Evolutionary conservation across 1,284 basidiomycete species (phyloP).

Genomic region (Apiotrichum gamsii): DNA sequence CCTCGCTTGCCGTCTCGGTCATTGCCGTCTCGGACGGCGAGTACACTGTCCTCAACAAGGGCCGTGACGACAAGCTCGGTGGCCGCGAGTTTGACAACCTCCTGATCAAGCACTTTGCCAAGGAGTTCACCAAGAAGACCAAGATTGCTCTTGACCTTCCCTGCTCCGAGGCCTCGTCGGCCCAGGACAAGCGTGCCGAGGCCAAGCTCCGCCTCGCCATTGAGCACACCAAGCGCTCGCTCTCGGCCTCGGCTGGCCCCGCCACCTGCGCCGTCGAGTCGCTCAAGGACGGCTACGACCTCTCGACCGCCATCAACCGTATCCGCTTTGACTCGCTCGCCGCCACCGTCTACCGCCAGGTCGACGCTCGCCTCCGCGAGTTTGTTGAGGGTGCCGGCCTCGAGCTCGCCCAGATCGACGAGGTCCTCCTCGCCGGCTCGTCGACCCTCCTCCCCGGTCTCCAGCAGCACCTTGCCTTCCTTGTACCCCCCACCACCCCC

Average conservation of each 20-base stretch:
- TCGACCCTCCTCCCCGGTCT: conserved; percentile 80
- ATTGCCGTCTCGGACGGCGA: conserved; percentile 53
- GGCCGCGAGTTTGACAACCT: conserved; percentile 52
- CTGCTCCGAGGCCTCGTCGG: conserved; percentile 53
- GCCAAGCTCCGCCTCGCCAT: conserved; percentile 88
- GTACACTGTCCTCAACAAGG: conserved; percentile 52
- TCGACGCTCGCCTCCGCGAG: conserved; percentile 59
- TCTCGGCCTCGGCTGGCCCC: conserved; percentile 78
- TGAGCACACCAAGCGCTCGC: conserved; percentile 90
- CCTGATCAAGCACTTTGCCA: conserved; percentile 84
- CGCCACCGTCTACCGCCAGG: conserved; percentile 63
- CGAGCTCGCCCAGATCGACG: conserved; percentile 76
- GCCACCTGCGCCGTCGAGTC: conserved; percentile 89
- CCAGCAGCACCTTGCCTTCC: conserved; percentile 62
- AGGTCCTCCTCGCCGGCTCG: conserved; percentile 85
- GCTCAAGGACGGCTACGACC: conserved; percentile 90
- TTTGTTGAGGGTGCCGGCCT: conserved; percentile 60
- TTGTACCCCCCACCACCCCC: conserved; percentile 61
- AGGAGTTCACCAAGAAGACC: conserved; percentile 97
- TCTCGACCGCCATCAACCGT: conserved; percentile 85
- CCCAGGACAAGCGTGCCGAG: conserved; percentile 73
- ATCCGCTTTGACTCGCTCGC: conserved; percentile 89
- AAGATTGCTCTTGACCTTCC: conserved; percentile 65
- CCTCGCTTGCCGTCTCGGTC: conserved; percentile 52
- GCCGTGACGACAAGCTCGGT: conserved; percentile 51